Conservation (phyloP, 2,329 filamentous ascomycete genomes). For the Phyllosticta capitalensis region DNA sequence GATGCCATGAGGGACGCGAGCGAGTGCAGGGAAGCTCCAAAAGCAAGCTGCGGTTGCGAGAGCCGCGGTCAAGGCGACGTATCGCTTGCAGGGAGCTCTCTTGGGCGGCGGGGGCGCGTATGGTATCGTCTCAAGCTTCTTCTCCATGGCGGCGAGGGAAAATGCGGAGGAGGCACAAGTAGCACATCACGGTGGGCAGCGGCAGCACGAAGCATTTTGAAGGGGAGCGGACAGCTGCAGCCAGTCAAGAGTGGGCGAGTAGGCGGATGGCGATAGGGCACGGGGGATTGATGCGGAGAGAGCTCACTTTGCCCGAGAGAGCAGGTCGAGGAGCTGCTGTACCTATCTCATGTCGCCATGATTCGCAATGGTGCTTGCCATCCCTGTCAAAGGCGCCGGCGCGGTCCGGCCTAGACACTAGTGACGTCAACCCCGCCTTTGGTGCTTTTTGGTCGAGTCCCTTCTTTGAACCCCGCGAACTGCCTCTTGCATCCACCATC, state of each 20-base stretch:
- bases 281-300: background rate
- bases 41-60: constrained; percentile 4
- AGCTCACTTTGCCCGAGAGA: background rate
- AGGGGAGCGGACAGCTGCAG: background rate
- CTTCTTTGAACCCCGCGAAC: too few relatives aligned
- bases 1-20: background rate
- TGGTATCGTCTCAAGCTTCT: background rate
- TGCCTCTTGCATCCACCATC: background rate
- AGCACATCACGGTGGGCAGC: background rate
- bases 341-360: background rate
- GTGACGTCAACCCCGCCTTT: background rate
- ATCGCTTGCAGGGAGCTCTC: background rate
- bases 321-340: background rate
- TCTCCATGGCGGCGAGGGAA: constrained; percentile 4
- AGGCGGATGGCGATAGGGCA: background rate
- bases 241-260: background rate
- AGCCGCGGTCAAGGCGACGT: background rate
- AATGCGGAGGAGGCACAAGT: background rate
- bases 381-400: too few relatives aligned
- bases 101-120: background rate
- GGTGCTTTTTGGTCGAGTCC: too few relatives aligned
- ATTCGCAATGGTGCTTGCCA: background rate
- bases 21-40: constrained; percentile 4
- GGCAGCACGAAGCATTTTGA: background rate
- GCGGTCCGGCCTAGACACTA: too few relatives aligned